phyloP scores from a whole-genome alignment of 208 protist species.

The Trypanosoma lewisi region DNA sequence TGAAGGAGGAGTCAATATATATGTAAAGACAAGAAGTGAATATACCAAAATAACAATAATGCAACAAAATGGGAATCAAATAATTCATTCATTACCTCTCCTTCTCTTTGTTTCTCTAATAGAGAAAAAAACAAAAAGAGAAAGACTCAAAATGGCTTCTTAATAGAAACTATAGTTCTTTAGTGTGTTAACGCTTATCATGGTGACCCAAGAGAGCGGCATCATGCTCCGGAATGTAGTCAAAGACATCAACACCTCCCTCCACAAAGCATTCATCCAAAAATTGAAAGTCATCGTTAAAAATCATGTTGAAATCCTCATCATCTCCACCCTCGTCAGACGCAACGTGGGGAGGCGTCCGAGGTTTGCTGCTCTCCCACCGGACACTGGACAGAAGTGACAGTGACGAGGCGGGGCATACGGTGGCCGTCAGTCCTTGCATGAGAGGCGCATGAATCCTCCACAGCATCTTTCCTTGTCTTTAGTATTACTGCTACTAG shows the following conservation, averaged over 20 bases:
- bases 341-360: background rate
- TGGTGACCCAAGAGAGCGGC: slow-evolving; percentile 27
- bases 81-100: too few relatives aligned
- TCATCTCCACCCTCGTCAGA: slow-evolving; percentile 38
- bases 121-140: too few relatives aligned
- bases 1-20: too few relatives aligned
- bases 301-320: slow-evolving; percentile 40
- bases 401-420: background rate
- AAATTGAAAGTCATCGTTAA: slow-evolving; percentile 78
- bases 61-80: too few relatives aligned
- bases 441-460: slow-evolving; percentile 11
- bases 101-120: too few relatives aligned
- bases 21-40: too few relatives aligned
- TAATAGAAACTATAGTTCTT: too few relatives aligned
- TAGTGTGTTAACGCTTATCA: slow-evolving; percentile 22
- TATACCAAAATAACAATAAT: too few relatives aligned
- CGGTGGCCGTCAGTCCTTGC: background rate
- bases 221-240: slow-evolving; percentile 71
- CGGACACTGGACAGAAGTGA: slow-evolving; percentile 2
- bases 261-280: slow-evolving; percentile 77
- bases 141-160: background rate
- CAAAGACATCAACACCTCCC: slow-evolving; percentile 47
- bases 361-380: slow-evolving; percentile 14
- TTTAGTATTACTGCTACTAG: background rate
- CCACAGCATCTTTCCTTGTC: slow-evolving; percentile 13